phyloP scores from a whole-genome alignment of 2,329 filamentous ascomycete genomes.

The Thyridium curvatum region DNA sequence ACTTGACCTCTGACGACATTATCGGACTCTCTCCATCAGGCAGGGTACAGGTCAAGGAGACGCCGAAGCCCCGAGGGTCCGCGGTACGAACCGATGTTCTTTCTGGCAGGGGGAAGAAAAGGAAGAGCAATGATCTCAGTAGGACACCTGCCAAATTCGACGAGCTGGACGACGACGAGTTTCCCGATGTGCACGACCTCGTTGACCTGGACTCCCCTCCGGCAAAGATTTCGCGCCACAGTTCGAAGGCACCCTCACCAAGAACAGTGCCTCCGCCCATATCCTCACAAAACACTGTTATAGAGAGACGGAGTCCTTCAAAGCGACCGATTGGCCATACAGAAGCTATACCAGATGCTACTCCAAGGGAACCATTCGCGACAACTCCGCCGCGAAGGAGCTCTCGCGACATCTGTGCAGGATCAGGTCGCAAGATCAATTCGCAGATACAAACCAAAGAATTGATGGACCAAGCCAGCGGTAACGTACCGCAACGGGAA shows the following conservation, averaged over 20 bases:
- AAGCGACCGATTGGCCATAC: slow-evolving; percentile 7
- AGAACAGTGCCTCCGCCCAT: slow-evolving; percentile 4
- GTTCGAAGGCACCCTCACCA: slow-evolving; percentile 1
- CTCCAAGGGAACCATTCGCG: slow-evolving; percentile 1
- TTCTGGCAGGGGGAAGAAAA: slow-evolving; percentile 33
- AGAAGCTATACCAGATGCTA: slow-evolving; percentile 1
- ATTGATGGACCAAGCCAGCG: too few species aligned
- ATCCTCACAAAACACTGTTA: slow-evolving; percentile 5
- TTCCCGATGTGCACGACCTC: slow-evolving; percentile 47
- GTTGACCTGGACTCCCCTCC: slow-evolving; percentile 31
- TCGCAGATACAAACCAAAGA: too few species aligned
- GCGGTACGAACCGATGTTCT: not conserved
- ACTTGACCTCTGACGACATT: slow-evolving; percentile 22
- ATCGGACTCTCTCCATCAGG: too few species aligned
- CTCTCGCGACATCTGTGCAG: too few species aligned
- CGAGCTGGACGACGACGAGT: slow-evolving; percentile 34
- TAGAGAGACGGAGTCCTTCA: slow-evolving; percentile 13
- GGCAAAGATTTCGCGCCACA: slow-evolving; percentile 10
- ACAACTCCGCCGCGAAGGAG: not conserved
- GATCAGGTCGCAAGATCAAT: too few species aligned
- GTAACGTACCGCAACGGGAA: too few species aligned
- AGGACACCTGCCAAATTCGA: slow-evolving; percentile 16
- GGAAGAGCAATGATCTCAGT: slow-evolving; percentile 44
- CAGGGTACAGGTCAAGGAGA: slow-evolving; percentile 5
- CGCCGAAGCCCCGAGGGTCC: not conserved